Conservation (phyloP, 345 rosid genomes). For the Eucalyptus fibrosa region DNA sequence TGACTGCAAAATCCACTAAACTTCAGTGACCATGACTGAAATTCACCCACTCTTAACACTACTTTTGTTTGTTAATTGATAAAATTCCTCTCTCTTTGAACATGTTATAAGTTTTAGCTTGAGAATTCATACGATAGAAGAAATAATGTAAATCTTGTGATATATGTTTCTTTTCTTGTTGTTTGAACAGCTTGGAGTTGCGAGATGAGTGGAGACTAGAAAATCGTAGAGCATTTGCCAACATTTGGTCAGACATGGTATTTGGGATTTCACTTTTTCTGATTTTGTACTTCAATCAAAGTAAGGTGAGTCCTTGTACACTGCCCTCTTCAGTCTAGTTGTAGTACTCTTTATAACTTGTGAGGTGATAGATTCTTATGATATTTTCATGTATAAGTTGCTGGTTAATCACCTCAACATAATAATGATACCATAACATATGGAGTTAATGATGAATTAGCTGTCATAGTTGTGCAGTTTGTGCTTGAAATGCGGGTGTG, state of each 20-base stretch:
- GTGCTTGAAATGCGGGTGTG: neutral
- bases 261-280: conserved; percentile 78
- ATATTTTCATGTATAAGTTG: neutral
- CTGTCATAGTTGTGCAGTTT: neutral
- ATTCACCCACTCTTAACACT: neutral
- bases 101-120: neutral
- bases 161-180: conserved; percentile 1
- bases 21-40: neutral
- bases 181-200: conserved; percentile 63
- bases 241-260: conserved; percentile 89
- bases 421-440: neutral
- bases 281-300: conserved; percentile 78
- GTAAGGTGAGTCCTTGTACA: conserved; percentile 33
- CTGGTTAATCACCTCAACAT: neutral
- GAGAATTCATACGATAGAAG: neutral
- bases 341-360: neutral
- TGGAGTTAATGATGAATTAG: neutral
- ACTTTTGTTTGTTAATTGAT: neutral
- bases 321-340: neutral
- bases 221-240: conserved; percentile 86
- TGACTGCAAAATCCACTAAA: neutral
- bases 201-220: conserved; percentile 82
- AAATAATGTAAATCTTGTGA: neutral
- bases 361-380: neutral
- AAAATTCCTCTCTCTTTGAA: neutral